phyloP scores from a whole-genome alignment of 495 filamentous ascomycete genomes.

The Thermothielavioides terrestris region DNA sequence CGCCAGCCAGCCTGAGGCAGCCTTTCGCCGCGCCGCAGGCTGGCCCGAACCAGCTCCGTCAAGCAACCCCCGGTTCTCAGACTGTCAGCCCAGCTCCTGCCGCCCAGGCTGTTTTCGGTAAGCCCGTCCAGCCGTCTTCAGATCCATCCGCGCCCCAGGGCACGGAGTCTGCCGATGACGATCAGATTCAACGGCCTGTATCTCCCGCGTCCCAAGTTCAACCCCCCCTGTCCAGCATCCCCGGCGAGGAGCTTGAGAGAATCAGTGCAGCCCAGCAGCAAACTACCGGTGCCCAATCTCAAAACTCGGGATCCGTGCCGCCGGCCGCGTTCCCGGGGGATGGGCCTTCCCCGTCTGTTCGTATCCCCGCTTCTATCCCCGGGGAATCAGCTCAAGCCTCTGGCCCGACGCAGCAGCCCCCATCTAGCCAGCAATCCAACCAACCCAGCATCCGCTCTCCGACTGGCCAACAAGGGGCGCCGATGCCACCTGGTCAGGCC shows the following conservation, averaged over 20 bases:
- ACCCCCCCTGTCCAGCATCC: neutral
- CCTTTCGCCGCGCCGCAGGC: slow-evolving; percentile 10
- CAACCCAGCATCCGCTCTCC: slow-evolving; percentile 1
- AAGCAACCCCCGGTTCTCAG: neutral
- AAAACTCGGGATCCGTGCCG: neutral
- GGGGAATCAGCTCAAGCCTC: neutral
- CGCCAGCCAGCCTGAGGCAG: slow-evolving; percentile 17
- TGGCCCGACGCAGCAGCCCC: neutral
- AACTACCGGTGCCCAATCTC: neutral
- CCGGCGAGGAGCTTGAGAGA: slow-evolving; percentile 2
- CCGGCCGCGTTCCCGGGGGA: slow-evolving; percentile 1
- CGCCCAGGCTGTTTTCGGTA: slow-evolving; percentile 7
- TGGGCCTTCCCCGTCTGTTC: neutral
- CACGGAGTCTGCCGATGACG: neutral
- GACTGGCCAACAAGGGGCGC: neutral
- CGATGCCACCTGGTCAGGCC: neutral
- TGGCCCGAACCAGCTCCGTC: neutral
- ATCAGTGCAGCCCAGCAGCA: neutral
- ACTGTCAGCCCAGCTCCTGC: neutral
- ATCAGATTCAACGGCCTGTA: neutral
- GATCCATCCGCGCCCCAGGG: neutral
- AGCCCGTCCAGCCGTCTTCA: slow-evolving; percentile 1
- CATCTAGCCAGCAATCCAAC: slow-evolving; percentile 5
- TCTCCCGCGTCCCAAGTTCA: neutral
- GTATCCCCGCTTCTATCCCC: neutral